Conservation (phyloP, 2,329 filamentous ascomycete genomes). For the Beauveria asiatica region DNA sequence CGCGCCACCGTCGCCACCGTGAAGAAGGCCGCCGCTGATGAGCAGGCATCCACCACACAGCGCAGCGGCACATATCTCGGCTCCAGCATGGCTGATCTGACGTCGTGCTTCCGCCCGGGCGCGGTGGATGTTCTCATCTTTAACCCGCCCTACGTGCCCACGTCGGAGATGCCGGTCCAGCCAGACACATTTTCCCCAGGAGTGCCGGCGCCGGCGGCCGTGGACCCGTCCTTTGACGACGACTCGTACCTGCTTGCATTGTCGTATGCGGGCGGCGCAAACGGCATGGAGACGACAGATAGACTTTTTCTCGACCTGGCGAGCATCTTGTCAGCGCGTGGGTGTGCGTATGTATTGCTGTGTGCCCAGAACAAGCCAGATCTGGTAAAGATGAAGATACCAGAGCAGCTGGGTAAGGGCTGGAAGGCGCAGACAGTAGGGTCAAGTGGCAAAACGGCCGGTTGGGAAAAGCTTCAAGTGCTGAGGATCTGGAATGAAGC, state of each 20-base stretch:
- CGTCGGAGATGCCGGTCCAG: conserved; percentile 58
- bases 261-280: conserved; percentile 78
- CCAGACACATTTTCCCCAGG: conserved; percentile 23
- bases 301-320: conserved; percentile 65
- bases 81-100: conserved; percentile 62
- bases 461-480: conserved; percentile 91
- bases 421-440: conserved; percentile 77
- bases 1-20: conserved; percentile 65
- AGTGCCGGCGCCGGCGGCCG: conserved; percentile 20
- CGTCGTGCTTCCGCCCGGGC: conserved; percentile 46
- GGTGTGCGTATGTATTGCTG: conserved; percentile 81
- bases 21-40: conserved; percentile 29
- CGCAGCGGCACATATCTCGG: conserved; percentile 51
- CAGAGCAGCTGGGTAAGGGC: conserved; percentile 33
- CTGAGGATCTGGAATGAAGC: conserved; percentile 68
- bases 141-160: conserved; percentile 96
- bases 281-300: conserved; percentile 93
- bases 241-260: conserved; percentile 78
- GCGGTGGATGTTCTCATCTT: conserved; percentile 79
- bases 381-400: conserved; percentile 57
- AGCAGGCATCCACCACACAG: conserved; percentile 15
- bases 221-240: conserved; percentile 53
- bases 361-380: conserved; percentile 86
- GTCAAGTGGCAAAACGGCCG: conserved; percentile 75
- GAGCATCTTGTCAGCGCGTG: conserved; percentile 50